Base-by-base conservation (phyloP, 352 stramenopile genomes). In the Pythium sp. region DNA sequence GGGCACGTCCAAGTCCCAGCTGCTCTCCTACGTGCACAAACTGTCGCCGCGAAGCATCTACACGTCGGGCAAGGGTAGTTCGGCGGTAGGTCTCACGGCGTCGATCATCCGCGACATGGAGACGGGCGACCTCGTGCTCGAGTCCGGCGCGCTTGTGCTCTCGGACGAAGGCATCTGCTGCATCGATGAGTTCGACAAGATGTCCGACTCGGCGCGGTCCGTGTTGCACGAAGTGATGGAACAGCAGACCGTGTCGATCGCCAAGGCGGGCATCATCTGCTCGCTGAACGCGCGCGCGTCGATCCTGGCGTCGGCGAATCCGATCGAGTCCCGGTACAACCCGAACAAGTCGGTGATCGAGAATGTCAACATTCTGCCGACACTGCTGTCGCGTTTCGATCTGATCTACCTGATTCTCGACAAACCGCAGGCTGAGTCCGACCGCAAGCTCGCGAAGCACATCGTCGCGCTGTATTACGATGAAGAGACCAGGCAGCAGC, bases 101-200 rank as follows among this genome's bases (percentile, higher is more conserved):
- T 99, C 97, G 20, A 82, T 97, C 66, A 90, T 97, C 24, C 91
- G 93, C 22, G 98, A 99, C 84, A 97, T 97, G 62, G 98, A 99
- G 75, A 99, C 97, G 11, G 87, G 94, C 32, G 97, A 99, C 69
- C 80, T 99, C 7, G 96, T 99, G 58, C 86, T 99, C 62, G 98
- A 99, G 76, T 98, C 90, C 26, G 93, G 93, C 20, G 98, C 98
- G 18, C 74, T 99, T 32, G 97, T 99, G 61, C 80, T 99, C 26
- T 98, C 89, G 18, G 98, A 99, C 71, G 86, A 97, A 62, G 98
- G 98, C 15, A 97, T 99, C 71, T 99, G 97, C 79, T 99, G 98
- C 76, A 99, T 99, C 58, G 97, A 99, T 78, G 97, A 99, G 79
- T 99, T 99, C 74, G 97, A 99, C 74, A 99, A 99, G 79, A 99